Evolutionary conservation across 768 basidiomycete species (phyloP), one percentile per base, ranked within the genome.

Genomic region (Tremella yokohamensis): DNA sequence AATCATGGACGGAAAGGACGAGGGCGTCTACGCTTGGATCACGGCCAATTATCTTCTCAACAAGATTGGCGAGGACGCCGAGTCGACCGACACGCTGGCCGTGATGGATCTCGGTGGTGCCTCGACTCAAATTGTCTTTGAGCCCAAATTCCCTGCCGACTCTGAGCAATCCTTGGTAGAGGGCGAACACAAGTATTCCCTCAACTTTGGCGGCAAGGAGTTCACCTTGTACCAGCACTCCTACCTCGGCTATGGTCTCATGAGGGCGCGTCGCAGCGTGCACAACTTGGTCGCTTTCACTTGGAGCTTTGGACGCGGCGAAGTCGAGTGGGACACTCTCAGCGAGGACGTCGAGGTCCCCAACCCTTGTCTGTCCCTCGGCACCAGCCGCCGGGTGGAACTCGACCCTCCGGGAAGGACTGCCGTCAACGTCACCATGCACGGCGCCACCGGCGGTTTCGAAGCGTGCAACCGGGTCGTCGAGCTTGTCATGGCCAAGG

Each of bases 1-100:
- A 40, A 85, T 97, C 61, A 93, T 97, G 93, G 93, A 96, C 63
- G 93, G 93, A 7, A 83, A 85, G 64, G 93, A 98, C 73, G 94
- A 97, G 77, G 94, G 90, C 29, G 90, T 97, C n/a, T 98, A 89
- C 73, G 91, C 94, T 25, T 98, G 94, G 93, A 90, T 97, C 64
- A 96, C 94, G 16, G 90, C 89, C 58, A 98, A 98, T 77, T 97
- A 96, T 78, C 81, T 97, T 49, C 79, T 94, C 42, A 82, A 82
- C 52, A 84, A 87, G 39, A 84, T 96, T 69, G 82, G 84, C 15
- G 79, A 81, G 9, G 82, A 81, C 49, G 77, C 82, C 16, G 60
- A 54, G n/a, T 53, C 67, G n/a, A 76, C 79, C 25, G 81, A 79
- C 16, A 85, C 88, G 24, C 89, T 88, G 64, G 94, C 94, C 20